Evolutionary conservation across 179 eudicot species (phyloP).

Genomic region (Silene coronaria): DNA sequence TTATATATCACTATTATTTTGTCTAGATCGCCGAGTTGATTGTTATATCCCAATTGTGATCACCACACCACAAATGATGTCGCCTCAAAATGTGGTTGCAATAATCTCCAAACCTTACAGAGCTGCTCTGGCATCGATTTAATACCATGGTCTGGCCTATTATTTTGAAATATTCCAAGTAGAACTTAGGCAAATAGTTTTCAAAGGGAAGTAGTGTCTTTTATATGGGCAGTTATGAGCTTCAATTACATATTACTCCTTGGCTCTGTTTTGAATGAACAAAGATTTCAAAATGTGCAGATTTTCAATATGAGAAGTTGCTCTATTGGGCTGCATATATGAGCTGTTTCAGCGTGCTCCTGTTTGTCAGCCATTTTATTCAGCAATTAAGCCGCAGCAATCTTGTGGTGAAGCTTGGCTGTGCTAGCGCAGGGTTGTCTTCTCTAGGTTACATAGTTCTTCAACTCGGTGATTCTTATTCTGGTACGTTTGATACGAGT

Average conservation of each 20-base stretch:
- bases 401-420: constrained; percentile 25
- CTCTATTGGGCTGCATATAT: constrained; percentile 52
- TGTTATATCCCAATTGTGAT: too few relatives aligned
- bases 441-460: constrained; percentile 23
- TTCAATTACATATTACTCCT: neutral
- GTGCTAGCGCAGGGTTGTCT: constrained; percentile 24
- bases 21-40: too few relatives aligned
- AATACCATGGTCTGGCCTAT: neutral
- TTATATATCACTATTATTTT: too few relatives aligned
- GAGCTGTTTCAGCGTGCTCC: constrained; percentile 62
- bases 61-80: too few relatives aligned
- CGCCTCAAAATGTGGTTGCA: too few relatives aligned
- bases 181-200: neutral
- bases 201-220: neutral
- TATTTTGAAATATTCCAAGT: neutral
- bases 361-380: constrained; percentile 35
- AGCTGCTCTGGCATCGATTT: too few relatives aligned
- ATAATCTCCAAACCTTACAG: too few relatives aligned
- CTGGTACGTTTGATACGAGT: constrained; percentile 37
- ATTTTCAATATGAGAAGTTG: constrained; percentile 31
- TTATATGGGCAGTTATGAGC: neutral
- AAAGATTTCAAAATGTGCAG: constrained; percentile 12
- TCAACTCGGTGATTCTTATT: constrained; percentile 17
- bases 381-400: constrained; percentile 26
- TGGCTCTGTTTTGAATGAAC: neutral